A percentile compares a stretch with the other conserved stretches of the same genome.
Conservation (phyloP, 305 asterid genomes). For the Fraxinus greggii region DNA sequence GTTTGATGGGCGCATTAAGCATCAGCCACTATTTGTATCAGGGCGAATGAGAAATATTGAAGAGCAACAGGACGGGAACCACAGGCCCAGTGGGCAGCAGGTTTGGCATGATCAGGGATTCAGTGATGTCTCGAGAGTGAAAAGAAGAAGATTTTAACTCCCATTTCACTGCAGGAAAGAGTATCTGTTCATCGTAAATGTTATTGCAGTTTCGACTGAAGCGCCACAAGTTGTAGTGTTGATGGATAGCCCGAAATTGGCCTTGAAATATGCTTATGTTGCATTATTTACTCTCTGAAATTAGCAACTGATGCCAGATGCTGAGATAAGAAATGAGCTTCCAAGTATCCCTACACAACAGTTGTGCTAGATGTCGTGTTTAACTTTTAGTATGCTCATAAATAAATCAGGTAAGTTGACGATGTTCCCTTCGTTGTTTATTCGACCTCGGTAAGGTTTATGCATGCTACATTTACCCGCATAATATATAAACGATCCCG, state of each 20-base stretch:
- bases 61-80: conserved; percentile 62
- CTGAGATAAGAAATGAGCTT: background rate
- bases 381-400: background rate
- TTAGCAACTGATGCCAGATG: background rate
- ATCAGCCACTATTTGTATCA: conserved; percentile 37
- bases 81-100: conserved; percentile 54
- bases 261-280: background rate
- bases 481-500: background rate
- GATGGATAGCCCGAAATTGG: background rate
- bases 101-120: conserved; percentile 74
- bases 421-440: background rate
- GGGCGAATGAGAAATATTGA: conserved; percentile 61
- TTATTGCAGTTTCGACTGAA: background rate
- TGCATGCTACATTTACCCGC: background rate
- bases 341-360: background rate
- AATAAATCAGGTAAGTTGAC: background rate
- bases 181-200: background rate
- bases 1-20: conserved; percentile 64
- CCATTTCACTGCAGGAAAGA: background rate
- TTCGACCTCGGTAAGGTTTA: background rate
- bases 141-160: conserved; percentile 72
- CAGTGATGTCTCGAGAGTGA: conserved; percentile 46
- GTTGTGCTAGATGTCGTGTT: background rate
- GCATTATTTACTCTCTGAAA: background rate
- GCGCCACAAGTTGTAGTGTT: background rate